Conservation (phyloP, 2,329 filamentous ascomycete species). For the Talaromyces funiculosus region DNA sequence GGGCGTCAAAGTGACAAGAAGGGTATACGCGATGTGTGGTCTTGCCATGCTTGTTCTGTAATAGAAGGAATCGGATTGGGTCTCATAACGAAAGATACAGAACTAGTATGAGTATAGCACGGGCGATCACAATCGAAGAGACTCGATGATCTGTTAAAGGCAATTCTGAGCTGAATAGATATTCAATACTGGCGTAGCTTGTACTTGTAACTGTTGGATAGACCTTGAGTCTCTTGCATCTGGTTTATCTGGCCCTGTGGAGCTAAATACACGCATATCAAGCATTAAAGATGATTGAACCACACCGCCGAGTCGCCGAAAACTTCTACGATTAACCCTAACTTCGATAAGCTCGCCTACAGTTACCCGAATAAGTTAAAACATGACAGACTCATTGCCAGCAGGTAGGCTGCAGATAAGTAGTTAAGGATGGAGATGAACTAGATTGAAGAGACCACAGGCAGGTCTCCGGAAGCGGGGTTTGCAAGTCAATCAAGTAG, state of each 20-base stretch:
- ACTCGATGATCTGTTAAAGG: slow-evolving; percentile 25
- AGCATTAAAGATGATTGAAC: neutral
- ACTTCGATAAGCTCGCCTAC: neutral
- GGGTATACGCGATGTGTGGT: neutral
- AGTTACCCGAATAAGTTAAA: neutral
- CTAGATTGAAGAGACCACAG: neutral
- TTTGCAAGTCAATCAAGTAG: neutral
- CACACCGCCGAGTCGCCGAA: neutral
- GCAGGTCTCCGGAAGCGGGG: neutral
- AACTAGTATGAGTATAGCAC: neutral
- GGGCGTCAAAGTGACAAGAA: neutral
- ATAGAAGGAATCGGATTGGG: neutral
- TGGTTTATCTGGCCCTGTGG: neutral
- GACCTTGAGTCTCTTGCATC: neutral
- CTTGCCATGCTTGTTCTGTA: neutral
- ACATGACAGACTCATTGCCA: neutral
- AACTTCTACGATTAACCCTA: neutral
- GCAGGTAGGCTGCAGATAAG: neutral
- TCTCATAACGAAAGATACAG: neutral
- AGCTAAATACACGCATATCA: neutral
- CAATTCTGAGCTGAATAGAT: slow-evolving; percentile 31
- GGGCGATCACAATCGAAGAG: neutral
- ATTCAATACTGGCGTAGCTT: neutral
- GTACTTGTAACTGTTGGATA: neutral
- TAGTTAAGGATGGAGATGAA: neutral